Base-by-base conservation (phyloP, 164 flowering plant genomes). In the Liquidambar formosana region DNA sequence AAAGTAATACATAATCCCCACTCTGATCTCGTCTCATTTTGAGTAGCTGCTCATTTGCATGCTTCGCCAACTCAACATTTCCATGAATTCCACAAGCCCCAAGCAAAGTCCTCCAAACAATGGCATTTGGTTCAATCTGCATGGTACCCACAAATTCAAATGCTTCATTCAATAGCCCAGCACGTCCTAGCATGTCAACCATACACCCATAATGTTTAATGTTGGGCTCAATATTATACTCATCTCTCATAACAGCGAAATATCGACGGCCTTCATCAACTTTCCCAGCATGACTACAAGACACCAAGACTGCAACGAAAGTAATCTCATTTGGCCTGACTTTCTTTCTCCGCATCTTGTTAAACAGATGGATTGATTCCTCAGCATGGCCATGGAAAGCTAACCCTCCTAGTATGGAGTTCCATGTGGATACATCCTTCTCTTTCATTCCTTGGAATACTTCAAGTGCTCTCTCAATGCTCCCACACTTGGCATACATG, bases 401-500 rank as follows among this genome's bases (percentile, higher is more conserved):
- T 70, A 86, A 74, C 1, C 88, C 90, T 41, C 79, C 79, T 48
- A 89, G 75, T 9, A 85, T 64, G 0, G 89, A 79, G 68, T 87
- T 87, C 94, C 92, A 89, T 5, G 90, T 63, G 0, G 91, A 74
- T 1, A 80, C 79, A 68, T 87, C 91, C 71, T 58, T 87, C 63
- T 82, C 81, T 65, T 71, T 77, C 88, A 87, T 83, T 53, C 73
- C 71, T 28, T 62, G 59, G 67, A 87, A 87, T 43, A 89, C 91
- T 41, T 74, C 71, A 1, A 80, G 59, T 22, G 91, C 85, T 22
- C 57, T 77, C 64, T 63, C 83, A 58, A 87, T 85, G 68, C 85
- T 85, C 19, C 94, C 90, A 67, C 92, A 87, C 79, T 87, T 89
- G 15, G 89, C 85, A 71, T 89, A 89, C 90, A 89, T 84, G 76